A percentile compares a stretch with the other conserved stretches of the same genome.
phyloP scores from a whole-genome alignment of 2,329 filamentous ascomycete genomes.

The Cryphonectria carpinicola region DNA sequence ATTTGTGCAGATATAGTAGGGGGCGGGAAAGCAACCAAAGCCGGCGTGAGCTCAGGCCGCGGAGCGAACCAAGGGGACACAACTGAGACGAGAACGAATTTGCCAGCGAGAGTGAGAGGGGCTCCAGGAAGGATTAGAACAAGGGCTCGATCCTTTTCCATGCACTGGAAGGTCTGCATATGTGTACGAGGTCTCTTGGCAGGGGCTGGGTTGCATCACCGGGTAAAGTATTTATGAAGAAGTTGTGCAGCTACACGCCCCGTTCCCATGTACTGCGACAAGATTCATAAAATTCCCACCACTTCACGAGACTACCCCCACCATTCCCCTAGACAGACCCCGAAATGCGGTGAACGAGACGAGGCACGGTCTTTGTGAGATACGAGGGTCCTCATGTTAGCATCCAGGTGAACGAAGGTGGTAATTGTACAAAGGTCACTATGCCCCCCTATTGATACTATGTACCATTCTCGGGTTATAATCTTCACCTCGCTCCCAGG shows the following conservation, averaged over 20 bases:
- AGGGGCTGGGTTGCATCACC: neutral
- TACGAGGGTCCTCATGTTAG: neutral
- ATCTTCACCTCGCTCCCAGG: no score
- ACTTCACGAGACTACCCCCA: neutral
- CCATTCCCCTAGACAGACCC: neutral
- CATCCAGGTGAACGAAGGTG: neutral
- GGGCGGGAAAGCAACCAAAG: neutral
- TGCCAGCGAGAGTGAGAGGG: neutral
- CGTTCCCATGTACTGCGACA: neutral
- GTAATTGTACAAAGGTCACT: neutral
- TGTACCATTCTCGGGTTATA: no score
- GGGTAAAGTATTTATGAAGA: neutral
- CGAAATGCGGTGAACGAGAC: neutral
- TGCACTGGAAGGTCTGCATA: neutral
- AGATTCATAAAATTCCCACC: neutral
- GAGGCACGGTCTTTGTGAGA: neutral
- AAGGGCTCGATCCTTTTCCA: neutral
- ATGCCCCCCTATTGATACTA: neutral
- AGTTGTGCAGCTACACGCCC: neutral
- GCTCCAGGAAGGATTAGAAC: neutral
- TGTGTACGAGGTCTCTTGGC: neutral
- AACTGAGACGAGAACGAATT: neutral
- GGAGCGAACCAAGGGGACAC: neutral
- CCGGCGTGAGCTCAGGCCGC: neutral
- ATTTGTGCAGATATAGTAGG: neutral